Evolutionary conservation across 2,329 filamentous ascomycete species (phyloP), one percentile per base, ranked within the genome.

Genomic region (Aspergillus luchuensis): DNA sequence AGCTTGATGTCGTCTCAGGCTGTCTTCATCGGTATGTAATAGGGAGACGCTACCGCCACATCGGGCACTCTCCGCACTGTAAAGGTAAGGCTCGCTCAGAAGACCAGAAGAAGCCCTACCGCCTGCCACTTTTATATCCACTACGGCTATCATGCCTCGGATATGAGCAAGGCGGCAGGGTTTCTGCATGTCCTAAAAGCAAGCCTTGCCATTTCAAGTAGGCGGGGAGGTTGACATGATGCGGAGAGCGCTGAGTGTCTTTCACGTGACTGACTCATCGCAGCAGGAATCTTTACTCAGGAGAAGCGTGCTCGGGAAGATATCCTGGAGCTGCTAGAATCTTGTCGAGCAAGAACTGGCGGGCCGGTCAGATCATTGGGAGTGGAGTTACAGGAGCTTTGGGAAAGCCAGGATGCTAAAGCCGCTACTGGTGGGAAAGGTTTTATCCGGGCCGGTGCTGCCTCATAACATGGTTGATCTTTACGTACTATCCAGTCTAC

Each of bases 1-100:
- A 66, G 66, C 45, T 36, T 69, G 15, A 67, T 71, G 62, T 69
- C 68, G 13, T 67, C 68, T 8, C 69, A 71, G 56, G 65, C 65
- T 36, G 51, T 71, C 38, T 71, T 63, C 15, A 69, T 71, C 11
- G 68, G 66, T 67, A 61, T 45, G 63, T 28, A 1, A 28, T 28
- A 10, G 8, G 28, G 1, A 30, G 28, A 11, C 8, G 28, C 8
- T 30, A 30, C 28, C 10, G 8, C 8, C 28, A 10, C 8, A 30
- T 10, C 25, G 25, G 25, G 8, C 28, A 8, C 8, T 6, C 28
- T 8, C 28, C 28, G 28, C 28, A 30, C 6, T 25, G 23, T 6
- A 7, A 6, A 7, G 23, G 23, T 7, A 25, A 25, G 6, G 23
- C 6, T 25, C 23, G 23, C 19, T 21, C 19, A 21, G 19, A 21